phyloP scores from a whole-genome alignment of 805 yeast genomes.

The Scheffersomyces ergatensis region DNA sequence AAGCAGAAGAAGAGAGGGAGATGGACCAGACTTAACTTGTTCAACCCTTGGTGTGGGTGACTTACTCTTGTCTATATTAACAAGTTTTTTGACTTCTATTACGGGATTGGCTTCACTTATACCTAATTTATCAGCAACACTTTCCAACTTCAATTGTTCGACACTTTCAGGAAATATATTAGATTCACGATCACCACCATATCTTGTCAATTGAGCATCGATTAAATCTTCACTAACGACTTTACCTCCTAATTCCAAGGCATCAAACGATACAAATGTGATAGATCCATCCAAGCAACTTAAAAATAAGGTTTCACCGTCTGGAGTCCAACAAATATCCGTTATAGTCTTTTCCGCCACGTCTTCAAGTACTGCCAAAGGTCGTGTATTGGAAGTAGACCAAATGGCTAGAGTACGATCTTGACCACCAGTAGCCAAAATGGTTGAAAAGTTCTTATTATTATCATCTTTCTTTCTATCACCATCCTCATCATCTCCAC shows the following conservation, averaged over 20 bases:
- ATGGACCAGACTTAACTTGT: not conserved
- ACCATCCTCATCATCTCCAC: conserved; percentile 14
- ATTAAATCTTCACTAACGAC: conserved; percentile 63
- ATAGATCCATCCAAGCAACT: conserved; percentile 86
- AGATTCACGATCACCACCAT: conserved; percentile 85
- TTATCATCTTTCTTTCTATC: conserved; percentile 17
- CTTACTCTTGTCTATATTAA: not conserved
- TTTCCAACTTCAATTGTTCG: conserved; percentile 73
- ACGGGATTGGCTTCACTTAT: conserved; percentile 6
- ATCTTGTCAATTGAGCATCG: conserved; percentile 69
- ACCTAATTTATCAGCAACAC: conserved; percentile 36
- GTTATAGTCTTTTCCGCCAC: conserved; percentile 76
- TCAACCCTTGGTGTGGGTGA: not conserved
- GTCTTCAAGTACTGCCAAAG: conserved; percentile 77
- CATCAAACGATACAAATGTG: conserved; percentile 61
- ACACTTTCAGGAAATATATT: conserved; percentile 84
- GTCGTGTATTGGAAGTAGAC: conserved; percentile 76
- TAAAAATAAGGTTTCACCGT: conserved; percentile 69
- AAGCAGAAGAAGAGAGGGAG: not conserved
- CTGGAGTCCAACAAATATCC: conserved; percentile 86
- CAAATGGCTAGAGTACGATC: conserved; percentile 86
- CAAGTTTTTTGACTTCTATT: conserved; percentile 13
- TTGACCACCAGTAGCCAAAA: conserved; percentile 95
- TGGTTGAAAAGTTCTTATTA: conserved; percentile 50
- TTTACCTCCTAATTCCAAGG: conserved; percentile 65